Evolutionary conservation across 1,139 yeast species (phyloP), one percentile per base, ranked within the genome.

Genomic region (Sugiyamaella castrensis): DNA sequence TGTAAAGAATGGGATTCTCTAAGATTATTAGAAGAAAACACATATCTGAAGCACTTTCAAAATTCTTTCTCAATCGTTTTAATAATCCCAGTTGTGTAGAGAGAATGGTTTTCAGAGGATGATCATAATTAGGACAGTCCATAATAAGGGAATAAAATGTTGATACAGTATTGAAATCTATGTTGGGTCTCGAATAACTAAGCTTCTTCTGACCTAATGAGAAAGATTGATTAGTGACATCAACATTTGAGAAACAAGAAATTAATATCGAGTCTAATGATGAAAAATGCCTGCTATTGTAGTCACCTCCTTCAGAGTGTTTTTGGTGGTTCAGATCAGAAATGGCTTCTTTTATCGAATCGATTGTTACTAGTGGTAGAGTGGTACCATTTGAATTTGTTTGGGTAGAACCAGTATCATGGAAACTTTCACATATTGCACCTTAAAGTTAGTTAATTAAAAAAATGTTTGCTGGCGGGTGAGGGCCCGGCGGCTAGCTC

Each of bases 1-100:
- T 53, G 37, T 58, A 53, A 9, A 67, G 50, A 1, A 58, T 49
- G 1, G 71, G 71, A 47, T 63, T 64, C 45, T 67, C 70, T 27
- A 67, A 52, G 12, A 66, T 57, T 19, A 66, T 56, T n/a, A 68
- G 53, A 12, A 68, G 50, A 49, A 63, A 64, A 15, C 50, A 41
- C 19, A 64, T 51, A 43, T 64, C 64, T 2, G 49, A 46, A 1
- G 68, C 65, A 3, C 56, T 31, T 7, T 53, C 41, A 13, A 66
- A 36, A 6, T 35, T 33, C 13, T 47, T 51, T 28, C 55, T 53
- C 9, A 65, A 64, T 6, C 67, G 59, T 42, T 60, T 63, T 13
- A 67, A 53, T n/a, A 67, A 53, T 9, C 46, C 40, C 26, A 62
- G 53, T 8, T 54, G 51, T 6, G 59, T 43, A 10, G 45, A 51